Evolutionary conservation across 305 asterid species (phyloP).

Genomic region (Ajuga reptans): DNA sequence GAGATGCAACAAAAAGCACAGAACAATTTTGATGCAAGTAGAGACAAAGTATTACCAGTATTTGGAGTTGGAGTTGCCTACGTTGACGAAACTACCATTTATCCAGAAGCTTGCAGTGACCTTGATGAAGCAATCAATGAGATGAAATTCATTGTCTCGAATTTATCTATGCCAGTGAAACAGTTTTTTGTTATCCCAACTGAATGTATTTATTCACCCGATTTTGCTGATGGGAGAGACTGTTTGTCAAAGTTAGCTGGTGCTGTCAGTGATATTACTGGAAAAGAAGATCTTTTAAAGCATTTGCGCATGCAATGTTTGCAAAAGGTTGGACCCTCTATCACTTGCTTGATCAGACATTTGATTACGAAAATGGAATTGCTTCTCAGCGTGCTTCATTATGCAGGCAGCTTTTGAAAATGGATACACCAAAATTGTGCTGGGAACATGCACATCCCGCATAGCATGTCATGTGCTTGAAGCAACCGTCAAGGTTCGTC

Average conservation of each 20-base stretch:
- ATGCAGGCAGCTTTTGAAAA: slow-evolving; percentile 66
- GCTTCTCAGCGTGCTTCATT: slow-evolving; percentile 1
- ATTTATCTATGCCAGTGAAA: slow-evolving; percentile 61
- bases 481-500: slow-evolving; percentile 80
- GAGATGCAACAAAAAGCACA: slow-evolving; percentile 73
- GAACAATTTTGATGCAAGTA: slow-evolving; percentile 69
- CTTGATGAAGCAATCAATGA: slow-evolving; percentile 38
- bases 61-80: slow-evolving; percentile 85
- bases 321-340: slow-evolving; percentile 52
- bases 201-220: slow-evolving; percentile 44
- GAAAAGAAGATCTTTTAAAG: slow-evolving; percentile 69
- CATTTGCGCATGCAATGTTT: slow-evolving; percentile 56
- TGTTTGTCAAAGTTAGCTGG: slow-evolving; percentile 38
- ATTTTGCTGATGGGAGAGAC: slow-evolving; percentile 38
- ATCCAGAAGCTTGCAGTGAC: slow-evolving; percentile 30
- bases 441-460: slow-evolving; percentile 57
- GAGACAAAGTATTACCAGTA: slow-evolving; percentile 65
- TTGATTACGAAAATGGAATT: neutral
- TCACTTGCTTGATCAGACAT: slow-evolving; percentile 14
- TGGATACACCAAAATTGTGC: slow-evolving; percentile 70
- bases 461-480: slow-evolving; percentile 82
- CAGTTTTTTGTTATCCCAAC: slow-evolving; percentile 47
- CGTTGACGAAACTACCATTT: slow-evolving; percentile 49
- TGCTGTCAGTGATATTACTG: slow-evolving; percentile 60
- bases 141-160: slow-evolving; percentile 53